Evolutionary conservation across 2,329 filamentous ascomycete species (phyloP), one percentile per base, ranked within the genome.

Genomic region (Aureobasidium sp.): DNA sequence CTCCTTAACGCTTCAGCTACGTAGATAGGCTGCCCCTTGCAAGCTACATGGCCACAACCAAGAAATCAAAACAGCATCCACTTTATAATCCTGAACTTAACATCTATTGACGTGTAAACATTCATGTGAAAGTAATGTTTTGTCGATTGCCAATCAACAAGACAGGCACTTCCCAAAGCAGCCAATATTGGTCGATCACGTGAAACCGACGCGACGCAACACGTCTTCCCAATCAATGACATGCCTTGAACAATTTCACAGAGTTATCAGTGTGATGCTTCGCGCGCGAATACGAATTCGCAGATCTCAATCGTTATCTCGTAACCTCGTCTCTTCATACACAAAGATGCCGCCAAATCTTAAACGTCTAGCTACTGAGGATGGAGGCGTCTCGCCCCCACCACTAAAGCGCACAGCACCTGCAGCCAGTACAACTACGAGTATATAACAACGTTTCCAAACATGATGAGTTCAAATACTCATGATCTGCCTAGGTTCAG

Each of bases 351-450:
- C 62, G 47, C 53, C 44, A n/a, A 34, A 47, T 7, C 63, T 71
- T 66, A 76, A 79, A 66, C 71, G 77, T 37, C 66, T 70, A 17
- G 73, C 68, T 57, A 73, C 75, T 8, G 70, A 72, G 64, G 73
- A 76, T 62, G 71, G 74, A 60, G 73, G 77, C 56, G 78, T 86
- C 48, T 86, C 84, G 61, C 84, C 84, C 48, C 84, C 84, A 55
- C 78, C 81, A 26, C 68, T 80, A 15, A 85, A 82, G 71, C 76
- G 83, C 43, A 82, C 81, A 68, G 75, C 82, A 56, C 77, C 79
- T 60, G 78, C 81, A 9, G 24, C 57, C 3, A 79, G 78, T 5
- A 81, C 81, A 5, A 85, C 43, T 10, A 59, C 79, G 37, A 83
- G 82, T 83, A 59, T 5, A 37, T 13, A 26, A 10, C 15, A 8